phyloP scores from a whole-genome alignment of 108 stramenopile species.

The Cyclostephanos invisitatus region DNA sequence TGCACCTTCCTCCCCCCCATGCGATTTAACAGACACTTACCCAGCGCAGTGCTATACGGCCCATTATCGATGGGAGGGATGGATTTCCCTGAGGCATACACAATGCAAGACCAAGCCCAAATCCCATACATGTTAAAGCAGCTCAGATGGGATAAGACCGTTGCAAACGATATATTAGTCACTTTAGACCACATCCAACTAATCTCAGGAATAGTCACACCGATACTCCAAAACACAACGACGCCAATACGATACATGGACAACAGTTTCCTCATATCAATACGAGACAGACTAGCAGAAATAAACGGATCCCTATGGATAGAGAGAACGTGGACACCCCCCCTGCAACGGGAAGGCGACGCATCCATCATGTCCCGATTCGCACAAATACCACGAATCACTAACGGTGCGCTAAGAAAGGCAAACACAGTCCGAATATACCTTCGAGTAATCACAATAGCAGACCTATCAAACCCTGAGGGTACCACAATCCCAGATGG shows the following conservation, averaged over 20 bases:
- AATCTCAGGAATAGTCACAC: neutral
- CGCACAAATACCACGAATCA: too few species aligned
- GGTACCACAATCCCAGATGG: conserved; percentile 1
- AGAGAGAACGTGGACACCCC: neutral
- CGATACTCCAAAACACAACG: neutral
- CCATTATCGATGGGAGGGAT: neutral
- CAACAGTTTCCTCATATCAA: neutral
- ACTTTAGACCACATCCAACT: conserved; percentile 10
- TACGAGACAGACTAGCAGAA: neutral
- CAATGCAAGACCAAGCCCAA: neutral
- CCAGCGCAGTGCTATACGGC: conserved; percentile 9
- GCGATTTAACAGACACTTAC: conserved; percentile 1
- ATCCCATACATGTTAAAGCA: neutral
- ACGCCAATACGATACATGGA: neutral
- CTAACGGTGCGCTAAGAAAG: too few species aligned
- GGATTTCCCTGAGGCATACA: neutral
- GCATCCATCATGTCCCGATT: too few species aligned
- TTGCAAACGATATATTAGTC: conserved; percentile 11
- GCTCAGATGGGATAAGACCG: conserved; percentile 13
- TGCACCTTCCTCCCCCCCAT: neutral
- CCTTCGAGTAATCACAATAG: too few species aligned
- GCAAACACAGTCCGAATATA: too few species aligned
- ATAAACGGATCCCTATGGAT: neutral
- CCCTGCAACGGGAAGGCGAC: too few species aligned
- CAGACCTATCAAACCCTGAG: too few species aligned